phyloP scores from a whole-genome alignment of 179 eudicot species.

The Camellia oleifera region DNA sequence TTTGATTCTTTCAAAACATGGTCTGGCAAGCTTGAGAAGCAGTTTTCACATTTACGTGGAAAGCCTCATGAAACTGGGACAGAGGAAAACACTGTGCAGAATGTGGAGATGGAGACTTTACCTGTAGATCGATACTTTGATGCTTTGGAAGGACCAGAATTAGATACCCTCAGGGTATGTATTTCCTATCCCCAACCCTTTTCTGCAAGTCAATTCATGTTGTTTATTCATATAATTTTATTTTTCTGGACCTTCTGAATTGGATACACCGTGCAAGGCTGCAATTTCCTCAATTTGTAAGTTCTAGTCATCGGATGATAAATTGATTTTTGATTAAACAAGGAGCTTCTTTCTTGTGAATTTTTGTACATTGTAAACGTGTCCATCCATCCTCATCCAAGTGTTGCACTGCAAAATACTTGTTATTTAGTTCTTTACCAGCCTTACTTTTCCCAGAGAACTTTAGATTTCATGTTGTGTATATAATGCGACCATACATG shows the following conservation, averaged over 20 bases:
- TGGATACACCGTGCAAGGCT: neutral
- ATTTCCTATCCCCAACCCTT: neutral
- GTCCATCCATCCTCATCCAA: neutral
- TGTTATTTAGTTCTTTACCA: neutral
- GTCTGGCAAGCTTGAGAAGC: constrained; percentile 81
- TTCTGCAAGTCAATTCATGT: neutral
- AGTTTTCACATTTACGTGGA: constrained; percentile 54
- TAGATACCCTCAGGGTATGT: constrained; percentile 78
- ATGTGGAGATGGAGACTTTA: constrained; percentile 35
- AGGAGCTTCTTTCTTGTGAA: neutral
- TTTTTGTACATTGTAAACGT: neutral
- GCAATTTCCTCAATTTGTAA: neutral
- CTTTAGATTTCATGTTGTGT: neutral
- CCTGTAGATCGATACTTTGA: constrained; percentile 80
- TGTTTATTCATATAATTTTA: neutral
- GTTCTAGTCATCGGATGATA: neutral
- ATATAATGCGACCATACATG: neutral
- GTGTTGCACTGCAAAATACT: neutral
- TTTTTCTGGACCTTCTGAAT: neutral
- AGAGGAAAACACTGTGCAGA: constrained; percentile 19
- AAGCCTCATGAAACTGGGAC: constrained; percentile 39
- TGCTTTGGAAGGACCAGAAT: constrained; percentile 89
- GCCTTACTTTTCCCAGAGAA: neutral
- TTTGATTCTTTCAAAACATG: constrained; percentile 77
- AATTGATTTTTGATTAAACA: neutral